Conservation (phyloP, 192 early-diverging fungal genomes). For the Umbelopsis ramanniana region DNA sequence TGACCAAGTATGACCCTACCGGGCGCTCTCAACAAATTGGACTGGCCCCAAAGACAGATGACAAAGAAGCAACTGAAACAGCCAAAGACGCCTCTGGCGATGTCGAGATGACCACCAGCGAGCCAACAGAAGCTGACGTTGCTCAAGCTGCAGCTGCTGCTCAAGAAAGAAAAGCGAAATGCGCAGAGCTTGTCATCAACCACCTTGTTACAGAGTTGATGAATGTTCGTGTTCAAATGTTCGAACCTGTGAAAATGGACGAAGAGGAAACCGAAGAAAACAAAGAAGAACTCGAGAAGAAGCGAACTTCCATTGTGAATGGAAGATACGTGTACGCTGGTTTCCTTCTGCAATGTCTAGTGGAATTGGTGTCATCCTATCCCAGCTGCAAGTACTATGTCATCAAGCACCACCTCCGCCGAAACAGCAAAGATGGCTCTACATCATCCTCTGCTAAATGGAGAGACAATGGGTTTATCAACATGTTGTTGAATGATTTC, state of each 20-base stretch:
- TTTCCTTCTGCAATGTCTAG: slow-evolving; percentile 85
- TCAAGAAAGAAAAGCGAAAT: not conserved
- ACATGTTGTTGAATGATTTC: slow-evolving; percentile 69
- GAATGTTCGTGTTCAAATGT: slow-evolving; percentile 10
- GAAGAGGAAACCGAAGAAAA: slow-evolving; percentile 38
- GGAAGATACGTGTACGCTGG: slow-evolving; percentile 58
- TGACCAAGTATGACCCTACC: slow-evolving; percentile 67
- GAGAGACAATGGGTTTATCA: slow-evolving; percentile 53
- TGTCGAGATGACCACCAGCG: slow-evolving; percentile 21
- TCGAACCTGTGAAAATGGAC: slow-evolving; percentile 10
- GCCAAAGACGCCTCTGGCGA: slow-evolving; percentile 21
- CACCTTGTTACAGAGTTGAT: slow-evolving; percentile 34
- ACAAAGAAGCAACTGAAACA: slow-evolving; percentile 24
- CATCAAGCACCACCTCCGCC: slow-evolving; percentile 59
- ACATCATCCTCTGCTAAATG: slow-evolving; percentile 37
- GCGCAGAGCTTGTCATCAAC: slow-evolving; percentile 30
- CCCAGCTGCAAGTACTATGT: slow-evolving; percentile 77
- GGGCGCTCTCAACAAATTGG: slow-evolving; percentile 65
- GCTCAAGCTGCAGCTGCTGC: not conserved
- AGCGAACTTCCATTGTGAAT: slow-evolving; percentile 25
- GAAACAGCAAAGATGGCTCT: slow-evolving; percentile 44
- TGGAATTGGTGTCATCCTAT: slow-evolving; percentile 89
- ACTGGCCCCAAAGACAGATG: slow-evolving; percentile 39
- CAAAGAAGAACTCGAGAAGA: slow-evolving; percentile 28
- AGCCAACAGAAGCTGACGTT: not conserved